phyloP scores from a whole-genome alignment of 768 basidiomycete species.

The Boletus fagicola region DNA sequence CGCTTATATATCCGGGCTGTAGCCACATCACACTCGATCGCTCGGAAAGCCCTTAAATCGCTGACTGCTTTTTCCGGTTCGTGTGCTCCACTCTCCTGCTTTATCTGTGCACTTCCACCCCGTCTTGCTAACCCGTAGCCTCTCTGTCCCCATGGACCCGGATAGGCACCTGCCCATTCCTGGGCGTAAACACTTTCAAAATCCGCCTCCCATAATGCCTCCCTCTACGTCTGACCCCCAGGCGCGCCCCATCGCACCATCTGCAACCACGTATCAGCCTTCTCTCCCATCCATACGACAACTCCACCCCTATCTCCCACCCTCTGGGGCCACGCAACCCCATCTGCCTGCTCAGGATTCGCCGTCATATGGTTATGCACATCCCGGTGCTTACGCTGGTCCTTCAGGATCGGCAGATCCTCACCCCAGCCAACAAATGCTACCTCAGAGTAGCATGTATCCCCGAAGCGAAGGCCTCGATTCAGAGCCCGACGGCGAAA shows the following conservation, averaged over 20 bases:
- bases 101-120: conserved; percentile 11
- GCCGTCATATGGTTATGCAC: conserved; percentile 29
- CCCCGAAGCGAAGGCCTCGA: conserved; percentile 42
- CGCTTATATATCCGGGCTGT: conserved; percentile 28
- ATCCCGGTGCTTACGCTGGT: conserved; percentile 20
- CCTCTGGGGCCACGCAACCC: conserved; percentile 38
- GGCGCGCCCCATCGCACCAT: conserved; percentile 27
- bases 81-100: conserved; percentile 23
- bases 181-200: conserved; percentile 31
- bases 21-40: conserved; percentile 27
- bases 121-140: conserved; percentile 17
- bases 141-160: conserved; percentile 33
- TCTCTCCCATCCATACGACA: conserved; percentile 66
- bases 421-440: conserved; percentile 21
- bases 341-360: conserved; percentile 29
- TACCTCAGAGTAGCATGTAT: conserved; percentile 25
- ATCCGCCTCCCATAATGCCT: conserved; percentile 27
- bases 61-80: conserved; percentile 22
- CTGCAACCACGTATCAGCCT: conserved; percentile 24
- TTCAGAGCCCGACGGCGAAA: conserved; percentile 56
- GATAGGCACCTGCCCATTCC: conserved; percentile 37
- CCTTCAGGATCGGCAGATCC: conserved; percentile 31
- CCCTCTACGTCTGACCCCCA: conserved; percentile 27
- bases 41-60: conserved; percentile 25
- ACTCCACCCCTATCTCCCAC: conserved; percentile 62